Evolutionary conservation across 2,329 filamentous ascomycete genomes (phyloP).

Genomic region (Penicillium vulpinum): DNA sequence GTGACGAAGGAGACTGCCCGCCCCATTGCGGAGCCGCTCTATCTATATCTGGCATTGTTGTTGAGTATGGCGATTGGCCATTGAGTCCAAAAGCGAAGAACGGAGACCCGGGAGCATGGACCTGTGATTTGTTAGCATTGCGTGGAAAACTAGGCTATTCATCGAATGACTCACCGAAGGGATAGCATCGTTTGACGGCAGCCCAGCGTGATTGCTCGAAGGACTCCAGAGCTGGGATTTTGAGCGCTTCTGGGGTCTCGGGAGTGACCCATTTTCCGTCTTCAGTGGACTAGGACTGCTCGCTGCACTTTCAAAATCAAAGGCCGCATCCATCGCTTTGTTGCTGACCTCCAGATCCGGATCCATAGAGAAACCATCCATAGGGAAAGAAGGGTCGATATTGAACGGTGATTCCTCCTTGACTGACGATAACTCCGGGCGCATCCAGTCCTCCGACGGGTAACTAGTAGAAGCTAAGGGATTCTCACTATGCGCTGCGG

Average conservation of each 20-base stretch:
- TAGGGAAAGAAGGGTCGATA: slow-evolving; percentile 37
- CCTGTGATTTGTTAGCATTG: slow-evolving; percentile 19
- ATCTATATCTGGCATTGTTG: slow-evolving; percentile 31
- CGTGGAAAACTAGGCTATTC: not conserved
- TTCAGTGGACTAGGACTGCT: slow-evolving; percentile 48
- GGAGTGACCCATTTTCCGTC: slow-evolving; percentile 25
- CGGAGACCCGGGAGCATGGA: slow-evolving; percentile 25
- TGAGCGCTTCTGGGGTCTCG: slow-evolving; percentile 25
- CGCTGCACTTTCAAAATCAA: slow-evolving; percentile 51
- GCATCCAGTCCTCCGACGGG: slow-evolving; percentile 40
- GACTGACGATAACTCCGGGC: slow-evolving; percentile 35
- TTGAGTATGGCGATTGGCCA: slow-evolving; percentile 41
- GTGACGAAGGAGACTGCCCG: slow-evolving; percentile 45
- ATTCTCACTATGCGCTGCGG: slow-evolving; percentile 41
- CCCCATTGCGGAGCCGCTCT: slow-evolving; percentile 41
- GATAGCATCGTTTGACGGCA: slow-evolving; percentile 15
- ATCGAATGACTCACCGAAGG: slow-evolving; percentile 32
- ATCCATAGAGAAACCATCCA: slow-evolving; percentile 36
- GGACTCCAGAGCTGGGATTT: slow-evolving; percentile 32
- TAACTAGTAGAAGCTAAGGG: slow-evolving; percentile 38
- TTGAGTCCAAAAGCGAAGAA: slow-evolving; percentile 39
- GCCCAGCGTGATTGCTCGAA: slow-evolving; percentile 20
- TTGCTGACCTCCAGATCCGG: slow-evolving; percentile 48
- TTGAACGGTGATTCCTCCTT: slow-evolving; percentile 45
- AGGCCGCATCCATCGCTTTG: slow-evolving; percentile 50